These are phyloP conservation scores for Mollisia scopiformis DNA, from an alignment of 2,329 filamentous ascomycete species.

Conservation along the genomic window DNA sequence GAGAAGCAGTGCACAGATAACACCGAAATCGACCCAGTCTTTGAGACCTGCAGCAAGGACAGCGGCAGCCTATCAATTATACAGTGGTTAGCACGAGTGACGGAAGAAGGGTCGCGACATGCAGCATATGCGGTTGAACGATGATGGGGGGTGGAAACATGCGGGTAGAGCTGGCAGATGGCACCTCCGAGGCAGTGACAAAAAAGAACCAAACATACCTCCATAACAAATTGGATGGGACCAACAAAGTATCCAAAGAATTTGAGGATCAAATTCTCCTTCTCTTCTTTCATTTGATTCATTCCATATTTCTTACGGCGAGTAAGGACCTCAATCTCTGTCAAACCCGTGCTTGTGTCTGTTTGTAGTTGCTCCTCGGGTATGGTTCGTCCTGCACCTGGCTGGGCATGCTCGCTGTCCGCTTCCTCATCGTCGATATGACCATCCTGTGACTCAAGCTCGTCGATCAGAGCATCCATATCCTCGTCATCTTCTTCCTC, in stretches of 20 bases:
- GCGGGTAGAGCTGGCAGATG: neutral
- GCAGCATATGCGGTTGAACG: neutral
- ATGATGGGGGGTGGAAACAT: neutral
- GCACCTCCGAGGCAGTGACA: neutral
- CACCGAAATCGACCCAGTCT: constrained; percentile 93
- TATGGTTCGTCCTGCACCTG: constrained; percentile 60
- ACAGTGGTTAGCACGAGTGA: constrained; percentile 18
- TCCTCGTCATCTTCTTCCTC: constrained; percentile 82
- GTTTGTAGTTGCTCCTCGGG: constrained; percentile 80
- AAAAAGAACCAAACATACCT: constrained; percentile 59
- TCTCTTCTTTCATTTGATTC: constrained; percentile 92
- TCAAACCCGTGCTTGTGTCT: constrained; percentile 73
- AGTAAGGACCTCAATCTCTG: constrained; percentile 66
- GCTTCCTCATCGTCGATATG: constrained; percentile 67
- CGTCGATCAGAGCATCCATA: constrained; percentile 85
- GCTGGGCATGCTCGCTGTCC: constrained; percentile 52
- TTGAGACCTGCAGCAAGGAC: constrained; percentile 81
- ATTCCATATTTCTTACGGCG: constrained; percentile 75
- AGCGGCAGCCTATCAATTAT: constrained; percentile 56
- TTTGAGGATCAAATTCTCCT: constrained; percentile 82
- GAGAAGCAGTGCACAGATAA: constrained; percentile 81
- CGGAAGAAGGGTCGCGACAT: neutral
- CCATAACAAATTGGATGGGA: constrained; percentile 94
- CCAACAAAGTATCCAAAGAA: constrained; percentile 83
- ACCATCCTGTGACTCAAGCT: constrained; percentile 82